Base-by-base conservation (phyloP, 345 rosid species). In the Eucalyptus camaldulensis region DNA sequence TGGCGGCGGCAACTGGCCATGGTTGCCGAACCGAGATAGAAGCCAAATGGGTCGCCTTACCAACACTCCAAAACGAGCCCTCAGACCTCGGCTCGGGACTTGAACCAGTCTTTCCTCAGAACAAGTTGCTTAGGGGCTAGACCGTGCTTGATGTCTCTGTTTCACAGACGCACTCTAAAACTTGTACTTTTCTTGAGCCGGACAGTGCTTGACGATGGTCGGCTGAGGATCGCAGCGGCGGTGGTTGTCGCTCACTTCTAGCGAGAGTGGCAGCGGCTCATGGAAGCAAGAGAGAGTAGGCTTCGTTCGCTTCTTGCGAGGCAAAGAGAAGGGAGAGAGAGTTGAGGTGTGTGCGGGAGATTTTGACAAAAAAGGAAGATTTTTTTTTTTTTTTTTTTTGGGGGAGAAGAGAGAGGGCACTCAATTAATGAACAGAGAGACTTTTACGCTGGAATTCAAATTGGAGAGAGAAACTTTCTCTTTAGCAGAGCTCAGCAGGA, bases 401-500 rank as follows among this genome's bases (percentile, higher is more conserved):
- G 19, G 50, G 16, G 51, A 14, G 53, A 4, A 51, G 54, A 47
- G 49, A 51, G 54, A 51, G 54, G 0, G 54, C 54, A 17, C 1
- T 17, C 54, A 17, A 51, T 51, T 51, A 17, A 17, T 51, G 54
- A 17, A 0, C 0, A 51, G 21, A 51, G 22, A 51, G 22, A 17
- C 54, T 51, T 51, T 51, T 8, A 51, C 54, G 4, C 54, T 7
- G 54, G 54, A 51, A 51, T 17, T 51, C 54, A 51, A 51, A 51
- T 51, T 17, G 0, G 54, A 51, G 54, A 16, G 53, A 50, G 51
- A 49, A 3, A 50, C 19, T 50, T 50, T 50, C 54, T 50, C 0
- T 49, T 0, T 14, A 0, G 51, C 7, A 49, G 8, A 0, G 54
- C 54, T 16, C 4, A 50, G 54, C 54, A 1, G 0, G 51, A 1